A percentile compares a stretch with the other conserved stretches of the same genome.
Conservation (phyloP, 169 alveolate species). For the Miamiensis avidus region DNA sequence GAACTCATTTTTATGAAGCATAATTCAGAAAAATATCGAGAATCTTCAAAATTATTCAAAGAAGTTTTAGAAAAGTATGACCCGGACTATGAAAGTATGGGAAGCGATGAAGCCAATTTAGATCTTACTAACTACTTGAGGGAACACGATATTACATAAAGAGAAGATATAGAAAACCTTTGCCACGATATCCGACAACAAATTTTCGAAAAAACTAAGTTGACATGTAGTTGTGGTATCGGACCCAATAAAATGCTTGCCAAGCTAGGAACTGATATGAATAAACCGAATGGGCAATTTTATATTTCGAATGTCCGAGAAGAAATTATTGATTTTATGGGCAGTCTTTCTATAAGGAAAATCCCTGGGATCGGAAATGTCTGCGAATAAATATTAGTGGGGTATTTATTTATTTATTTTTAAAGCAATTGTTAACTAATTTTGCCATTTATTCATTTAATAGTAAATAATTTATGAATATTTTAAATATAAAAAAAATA, state of each 20-base stretch:
- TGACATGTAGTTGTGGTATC: slow-evolving; percentile 86
- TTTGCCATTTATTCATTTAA: slow-evolving; percentile 52
- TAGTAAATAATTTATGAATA: slow-evolving; percentile 13
- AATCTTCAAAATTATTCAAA: slow-evolving; percentile 62
- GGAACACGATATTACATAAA: slow-evolving; percentile 36
- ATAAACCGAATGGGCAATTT: slow-evolving; percentile 86
- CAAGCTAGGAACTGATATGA: slow-evolving; percentile 81
- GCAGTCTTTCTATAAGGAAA: slow-evolving; percentile 65
- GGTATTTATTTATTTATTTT: not conserved
- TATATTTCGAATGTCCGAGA: slow-evolving; percentile 52
- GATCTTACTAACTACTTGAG: slow-evolving; percentile 77
- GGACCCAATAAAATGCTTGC: slow-evolving; percentile 87
- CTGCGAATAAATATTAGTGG: slow-evolving; percentile 65
- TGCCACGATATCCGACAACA: slow-evolving; percentile 70
- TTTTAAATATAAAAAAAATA: no score
- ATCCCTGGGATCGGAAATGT: slow-evolving; percentile 81
- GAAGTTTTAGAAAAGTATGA: slow-evolving; percentile 77
- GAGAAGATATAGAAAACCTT: slow-evolving; percentile 61
- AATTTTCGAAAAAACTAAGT: slow-evolving; percentile 62
- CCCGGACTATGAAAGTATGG: slow-evolving; percentile 72
- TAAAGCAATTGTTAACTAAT: slow-evolving; percentile 53
- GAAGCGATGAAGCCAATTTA: slow-evolving; percentile 86
- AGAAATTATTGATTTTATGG: slow-evolving; percentile 62
- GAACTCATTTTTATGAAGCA: slow-evolving; percentile 53
- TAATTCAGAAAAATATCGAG: slow-evolving; percentile 68